Conservation (phyloP, 2,329 filamentous ascomycete species). For the Hypocreales sp. region DNA sequence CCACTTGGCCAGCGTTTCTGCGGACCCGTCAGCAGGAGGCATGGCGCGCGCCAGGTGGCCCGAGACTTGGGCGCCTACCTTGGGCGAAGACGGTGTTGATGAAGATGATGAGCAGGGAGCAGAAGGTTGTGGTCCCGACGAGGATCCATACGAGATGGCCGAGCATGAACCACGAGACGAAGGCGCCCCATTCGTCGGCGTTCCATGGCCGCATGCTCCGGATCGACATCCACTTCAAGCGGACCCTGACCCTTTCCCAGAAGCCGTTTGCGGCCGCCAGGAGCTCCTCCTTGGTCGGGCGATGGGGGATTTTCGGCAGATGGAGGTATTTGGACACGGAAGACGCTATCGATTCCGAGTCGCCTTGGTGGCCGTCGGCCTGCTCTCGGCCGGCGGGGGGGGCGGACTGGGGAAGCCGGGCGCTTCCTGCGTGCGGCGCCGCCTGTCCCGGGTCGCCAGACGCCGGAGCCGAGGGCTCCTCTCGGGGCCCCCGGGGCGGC, state of each 20-base stretch:
- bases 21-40: conserved; percentile 6
- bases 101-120: conserved; percentile 76
- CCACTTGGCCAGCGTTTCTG: conserved; percentile 85
- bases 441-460: background rate
- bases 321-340: conserved; percentile 45
- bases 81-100: conserved; percentile 97
- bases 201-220: conserved; percentile 89
- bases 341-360: conserved; percentile 27
- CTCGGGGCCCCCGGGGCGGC: no score
- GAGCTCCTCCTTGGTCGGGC: conserved; percentile 86
- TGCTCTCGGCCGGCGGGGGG: conserved; percentile 2
- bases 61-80: conserved; percentile 34
- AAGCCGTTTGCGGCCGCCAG: conserved; percentile 85
- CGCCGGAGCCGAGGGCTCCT: background rate
- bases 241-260: conserved; percentile 75
- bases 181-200: conserved; percentile 87
- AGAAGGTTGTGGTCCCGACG: conserved; percentile 94
- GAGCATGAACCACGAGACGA: conserved; percentile 84
- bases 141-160: conserved; percentile 92
- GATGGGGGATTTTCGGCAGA: conserved; percentile 58
- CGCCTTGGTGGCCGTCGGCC: conserved; percentile 3
- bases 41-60: background rate
- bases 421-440: background rate
- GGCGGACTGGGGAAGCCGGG: no score
- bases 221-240: conserved; percentile 97